These are phyloP conservation scores for Tulasnella calospora DNA, from an alignment of 768 basidiomycete genomes.

Conservation along the genomic window DNA sequence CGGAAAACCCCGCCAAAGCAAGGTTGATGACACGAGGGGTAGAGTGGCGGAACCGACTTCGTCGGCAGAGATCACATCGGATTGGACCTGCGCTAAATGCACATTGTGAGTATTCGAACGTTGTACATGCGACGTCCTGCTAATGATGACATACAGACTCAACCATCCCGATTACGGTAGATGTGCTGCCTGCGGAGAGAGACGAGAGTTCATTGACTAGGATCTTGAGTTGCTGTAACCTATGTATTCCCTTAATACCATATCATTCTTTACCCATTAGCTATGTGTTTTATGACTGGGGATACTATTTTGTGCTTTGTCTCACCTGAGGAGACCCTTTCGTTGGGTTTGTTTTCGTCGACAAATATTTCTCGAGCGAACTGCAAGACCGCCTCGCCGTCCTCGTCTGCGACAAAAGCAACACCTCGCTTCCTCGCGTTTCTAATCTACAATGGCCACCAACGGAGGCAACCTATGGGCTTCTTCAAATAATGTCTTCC, in stretches of 20 bases:
- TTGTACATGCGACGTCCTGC: neutral
- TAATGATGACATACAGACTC: neutral
- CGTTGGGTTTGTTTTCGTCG: slow-evolving; percentile 2
- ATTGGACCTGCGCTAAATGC: slow-evolving; percentile 57
- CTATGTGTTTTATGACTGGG: neutral
- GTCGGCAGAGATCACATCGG: neutral
- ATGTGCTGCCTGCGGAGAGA: slow-evolving; percentile 17
- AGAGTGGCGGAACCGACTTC: neutral
- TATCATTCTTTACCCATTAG: neutral
- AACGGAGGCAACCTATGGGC: slow-evolving; percentile 2
- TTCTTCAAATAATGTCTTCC: slow-evolving; percentile 6
- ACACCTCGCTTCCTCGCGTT: neutral
- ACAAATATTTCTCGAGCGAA: slow-evolving; percentile 2
- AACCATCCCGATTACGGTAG: slow-evolving; percentile 18
- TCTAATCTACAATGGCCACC: slow-evolving; percentile 1
- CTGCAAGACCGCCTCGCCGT: neutral
- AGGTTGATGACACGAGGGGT: neutral
- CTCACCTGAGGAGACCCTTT: neutral
- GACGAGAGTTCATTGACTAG: neutral
- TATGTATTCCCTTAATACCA: neutral
- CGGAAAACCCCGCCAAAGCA: neutral
- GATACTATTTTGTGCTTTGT: neutral
- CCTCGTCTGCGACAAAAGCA: neutral
- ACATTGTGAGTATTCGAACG: slow-evolving; percentile 50
- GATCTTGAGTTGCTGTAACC: neutral